Evolutionary conservation across 2,329 filamentous ascomycete genomes (phyloP).

Genomic region (Phyllosticta ampelicida): DNA sequence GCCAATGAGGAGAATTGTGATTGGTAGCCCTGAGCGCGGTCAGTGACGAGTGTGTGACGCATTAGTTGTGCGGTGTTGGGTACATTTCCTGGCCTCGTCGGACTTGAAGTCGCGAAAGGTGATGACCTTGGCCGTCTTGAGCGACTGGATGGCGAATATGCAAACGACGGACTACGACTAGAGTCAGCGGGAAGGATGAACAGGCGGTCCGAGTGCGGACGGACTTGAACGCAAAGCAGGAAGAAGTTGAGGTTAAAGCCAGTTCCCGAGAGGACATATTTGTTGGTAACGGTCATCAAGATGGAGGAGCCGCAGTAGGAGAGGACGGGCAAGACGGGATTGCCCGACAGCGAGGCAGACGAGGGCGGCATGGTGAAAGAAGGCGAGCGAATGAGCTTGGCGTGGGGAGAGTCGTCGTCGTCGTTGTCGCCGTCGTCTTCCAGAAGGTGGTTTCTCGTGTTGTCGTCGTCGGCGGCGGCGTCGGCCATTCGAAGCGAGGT

Average conservation of each 20-base stretch:
- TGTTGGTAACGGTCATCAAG: constrained; percentile 99
- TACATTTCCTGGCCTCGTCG: constrained; percentile 89
- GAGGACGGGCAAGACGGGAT: constrained; percentile 67
- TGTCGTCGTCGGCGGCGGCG: too few relatives aligned
- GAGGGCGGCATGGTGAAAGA: constrained; percentile 41
- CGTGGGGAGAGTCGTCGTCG: constrained; percentile 48
- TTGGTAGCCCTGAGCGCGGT: constrained; percentile 69
- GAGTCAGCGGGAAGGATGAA: constrained; percentile 14
- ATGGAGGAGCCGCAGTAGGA: constrained; percentile 95
- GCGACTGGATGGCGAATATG: constrained; percentile 68
- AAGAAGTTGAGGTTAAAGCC: constrained; percentile 97
- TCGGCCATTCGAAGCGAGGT: constrained; percentile 52
- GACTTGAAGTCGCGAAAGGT: constrained; percentile 73
- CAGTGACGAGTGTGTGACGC: constrained; percentile 12
- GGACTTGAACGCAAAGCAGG: constrained; percentile 83
- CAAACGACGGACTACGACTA: constrained; percentile 68
- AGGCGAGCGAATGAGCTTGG: constrained; percentile 39
- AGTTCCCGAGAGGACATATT: constrained; percentile 86
- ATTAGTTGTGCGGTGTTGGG: constrained; percentile 21
- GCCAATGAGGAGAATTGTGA: constrained; percentile 87
- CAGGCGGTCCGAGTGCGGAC: constrained; percentile 17
- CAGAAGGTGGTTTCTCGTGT: constrained; percentile 52
- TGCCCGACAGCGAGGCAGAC: constrained; percentile 50
- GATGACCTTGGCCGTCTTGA: constrained; percentile 74
- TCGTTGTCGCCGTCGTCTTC: constrained; percentile 52